Conservation (phyloP, 768 basidiomycete genomes). For the Hypsizygus marmoreus region DNA sequence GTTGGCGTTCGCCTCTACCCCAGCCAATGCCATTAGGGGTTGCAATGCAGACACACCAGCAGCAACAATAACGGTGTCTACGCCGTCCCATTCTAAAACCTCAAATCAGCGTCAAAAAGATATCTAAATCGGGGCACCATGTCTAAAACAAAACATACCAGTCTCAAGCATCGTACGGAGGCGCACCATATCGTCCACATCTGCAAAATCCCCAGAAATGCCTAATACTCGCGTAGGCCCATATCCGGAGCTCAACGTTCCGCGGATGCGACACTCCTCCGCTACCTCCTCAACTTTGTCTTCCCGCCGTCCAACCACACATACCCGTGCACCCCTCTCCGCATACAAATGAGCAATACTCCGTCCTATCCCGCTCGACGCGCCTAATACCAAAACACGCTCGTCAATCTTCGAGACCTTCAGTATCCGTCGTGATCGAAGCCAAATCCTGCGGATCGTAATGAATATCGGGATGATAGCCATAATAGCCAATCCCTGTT, state of each 20-base stretch:
- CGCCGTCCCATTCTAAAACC: slow-evolving; percentile 68
- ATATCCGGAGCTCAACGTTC: slow-evolving; percentile 14
- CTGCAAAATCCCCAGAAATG: slow-evolving; percentile 63
- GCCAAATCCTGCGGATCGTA: slow-evolving; percentile 20
- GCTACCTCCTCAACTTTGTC: slow-evolving; percentile 58
- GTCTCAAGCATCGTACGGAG: slow-evolving; percentile 53
- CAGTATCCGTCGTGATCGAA: slow-evolving; percentile 11
- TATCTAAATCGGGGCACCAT: neutral
- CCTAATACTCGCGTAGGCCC: slow-evolving; percentile 40
- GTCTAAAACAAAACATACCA: slow-evolving; percentile 40
- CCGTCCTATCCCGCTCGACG: slow-evolving; percentile 81
- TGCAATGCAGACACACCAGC: slow-evolving; percentile 85
- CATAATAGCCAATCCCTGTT: slow-evolving; percentile 20
- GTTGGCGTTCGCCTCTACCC: slow-evolving; percentile 40
- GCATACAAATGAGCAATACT: slow-evolving; percentile 73
- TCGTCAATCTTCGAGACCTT: slow-evolving; percentile 40
- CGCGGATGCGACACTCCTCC: slow-evolving; percentile 51
- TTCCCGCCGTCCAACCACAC: slow-evolving; percentile 69
- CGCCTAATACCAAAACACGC: slow-evolving; percentile 81
- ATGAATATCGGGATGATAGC: slow-evolving; percentile 27
- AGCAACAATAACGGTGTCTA: slow-evolving; percentile 81
- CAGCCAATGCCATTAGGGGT: slow-evolving; percentile 73
- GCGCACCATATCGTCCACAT: slow-evolving; percentile 64
- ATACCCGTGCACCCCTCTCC: slow-evolving; percentile 71
- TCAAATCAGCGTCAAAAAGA: slow-evolving; percentile 1